A percentile compares a stretch with the other conserved stretches of the same genome.
phyloP scores from a whole-genome alignment of 2,329 filamentous ascomycete species.

The Ophiocordyceps sinensis region DNA sequence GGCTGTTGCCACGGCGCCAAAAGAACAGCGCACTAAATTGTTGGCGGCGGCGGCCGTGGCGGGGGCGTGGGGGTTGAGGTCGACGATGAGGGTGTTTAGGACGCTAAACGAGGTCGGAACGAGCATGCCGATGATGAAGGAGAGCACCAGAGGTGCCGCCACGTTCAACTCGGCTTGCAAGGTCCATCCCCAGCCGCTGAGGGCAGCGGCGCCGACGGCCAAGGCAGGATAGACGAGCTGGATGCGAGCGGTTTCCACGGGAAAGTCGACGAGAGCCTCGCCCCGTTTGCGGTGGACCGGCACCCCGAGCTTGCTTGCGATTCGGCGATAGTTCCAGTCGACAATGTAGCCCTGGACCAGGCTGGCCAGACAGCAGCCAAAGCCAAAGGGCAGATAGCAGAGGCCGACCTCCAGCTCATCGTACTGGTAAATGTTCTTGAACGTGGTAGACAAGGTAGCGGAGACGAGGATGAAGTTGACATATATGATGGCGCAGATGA shows the following conservation, averaged over 20 bases:
- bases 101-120: slow-evolving; percentile 49
- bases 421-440: slow-evolving; percentile 35
- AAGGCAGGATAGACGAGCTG: slow-evolving; percentile 41
- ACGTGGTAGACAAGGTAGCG: slow-evolving; percentile 36
- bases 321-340: slow-evolving; percentile 57
- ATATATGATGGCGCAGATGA: slow-evolving; percentile 39
- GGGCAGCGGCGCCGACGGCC: slow-evolving; percentile 33
- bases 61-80: slow-evolving; percentile 44
- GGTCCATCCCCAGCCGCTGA: slow-evolving; percentile 44
- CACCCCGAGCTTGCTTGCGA: slow-evolving; percentile 46
- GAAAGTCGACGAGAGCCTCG: slow-evolving; percentile 34
- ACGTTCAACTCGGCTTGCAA: slow-evolving; percentile 35
- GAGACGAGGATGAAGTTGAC: slow-evolving; percentile 40
- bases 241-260: slow-evolving; percentile 40
- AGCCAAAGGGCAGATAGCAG: slow-evolving; percentile 39
- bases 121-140: slow-evolving; percentile 41
- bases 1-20: slow-evolving; percentile 44
- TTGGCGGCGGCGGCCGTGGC: slow-evolving; percentile 50
- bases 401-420: slow-evolving; percentile 36
- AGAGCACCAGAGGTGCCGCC: slow-evolving; percentile 38
- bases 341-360: slow-evolving; percentile 41
- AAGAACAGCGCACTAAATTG: slow-evolving; percentile 46
- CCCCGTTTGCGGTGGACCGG: slow-evolving; percentile 44
- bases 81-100: slow-evolving; percentile 48
- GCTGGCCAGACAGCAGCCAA: slow-evolving; percentile 32